Evolutionary conservation across 2,329 filamentous ascomycete species (phyloP), one percentile per base, ranked within the genome.

Genomic region (Myriosclerotinia curreyana): DNA sequence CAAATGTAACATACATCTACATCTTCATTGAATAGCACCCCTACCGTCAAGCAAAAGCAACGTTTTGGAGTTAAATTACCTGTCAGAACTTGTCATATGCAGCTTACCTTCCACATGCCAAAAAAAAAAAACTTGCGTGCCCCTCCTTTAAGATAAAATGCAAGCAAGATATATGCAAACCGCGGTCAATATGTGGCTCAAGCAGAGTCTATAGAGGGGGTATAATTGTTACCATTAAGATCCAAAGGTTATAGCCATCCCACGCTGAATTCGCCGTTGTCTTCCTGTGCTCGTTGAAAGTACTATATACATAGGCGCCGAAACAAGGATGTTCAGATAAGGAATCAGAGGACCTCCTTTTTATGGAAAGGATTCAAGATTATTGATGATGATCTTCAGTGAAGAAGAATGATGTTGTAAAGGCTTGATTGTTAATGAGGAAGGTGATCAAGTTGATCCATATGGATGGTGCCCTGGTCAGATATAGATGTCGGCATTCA

Each of bases 341-440:
- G 61, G 46, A 59, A 64, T 51, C 25, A 40, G n/a, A 51, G 46
- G 53, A 59, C 53, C 61, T 64, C 53, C 61, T 59, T 48, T 59
- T 64, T 64, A 51, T 49, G 61, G 53, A 36, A 64, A 52, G 28
- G 9, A 28, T 22, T 51, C 5, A 51, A 58, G 28, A 11, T 31
- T 51, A 48, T 62, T 34, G n/a, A 51, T 52, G 48, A 25, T 28
- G 36, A 36, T 63, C 53, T 58, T 48, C 53, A 51, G 40, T 36
- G 3, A 25, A 40, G 44, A 51, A 34, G 46, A 34, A 59, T 59
- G 44, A 31, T 64, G 61, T 36, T 28, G 5, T 22, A 17, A 44
- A 64, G 22, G 22, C n/a, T 5, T 50, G 38, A 8, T 22, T 15
- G 20, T 36, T 9, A 48, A 59, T 50, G 36, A 59, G 61, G 61